These are phyloP conservation scores for Globisporangium cystogenes DNA, from an alignment of 352 stramenopile species.

Conservation along the genomic window DNA sequence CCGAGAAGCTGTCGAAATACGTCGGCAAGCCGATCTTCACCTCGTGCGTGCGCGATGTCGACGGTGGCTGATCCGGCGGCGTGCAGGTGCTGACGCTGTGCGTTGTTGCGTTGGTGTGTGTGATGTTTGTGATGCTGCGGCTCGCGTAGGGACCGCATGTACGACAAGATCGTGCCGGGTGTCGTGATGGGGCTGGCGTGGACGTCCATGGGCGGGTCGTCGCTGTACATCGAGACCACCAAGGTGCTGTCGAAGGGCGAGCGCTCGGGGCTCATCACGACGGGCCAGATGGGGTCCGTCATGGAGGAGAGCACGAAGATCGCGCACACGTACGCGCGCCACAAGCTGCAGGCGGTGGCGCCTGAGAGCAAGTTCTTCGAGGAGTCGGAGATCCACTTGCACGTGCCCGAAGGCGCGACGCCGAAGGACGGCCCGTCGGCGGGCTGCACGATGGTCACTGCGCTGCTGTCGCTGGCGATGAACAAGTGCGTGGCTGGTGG, in stretches of 20 bases:
- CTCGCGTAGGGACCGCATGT: constrained; percentile 90
- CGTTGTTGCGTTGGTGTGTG: too few relatives aligned
- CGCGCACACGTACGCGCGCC: constrained; percentile 91
- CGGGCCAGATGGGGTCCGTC: constrained; percentile 96
- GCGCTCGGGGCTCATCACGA: constrained; percentile 69
- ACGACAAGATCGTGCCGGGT: constrained; percentile 90
- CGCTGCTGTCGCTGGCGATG: constrained; percentile 94
- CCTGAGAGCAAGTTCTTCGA: constrained; percentile 94
- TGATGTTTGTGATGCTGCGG: constrained; percentile 3
- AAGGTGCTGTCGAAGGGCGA: constrained; percentile 65
- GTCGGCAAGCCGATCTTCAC: constrained; percentile 98
- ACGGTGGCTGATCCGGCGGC: too few relatives aligned
- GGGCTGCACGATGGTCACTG: constrained; percentile 97
- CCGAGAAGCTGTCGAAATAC: constrained; percentile 96
- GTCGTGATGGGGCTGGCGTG: constrained; percentile 99
- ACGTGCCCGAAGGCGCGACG: constrained; percentile 98
- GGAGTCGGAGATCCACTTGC: constrained; percentile 94
- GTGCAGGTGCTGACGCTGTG: too few relatives aligned
- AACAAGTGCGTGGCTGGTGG: constrained; percentile 87
- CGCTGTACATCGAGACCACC: constrained; percentile 98
- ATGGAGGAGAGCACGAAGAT: constrained; percentile 99
- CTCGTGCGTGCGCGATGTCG: constrained; percentile 51
- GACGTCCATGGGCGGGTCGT: constrained; percentile 97
- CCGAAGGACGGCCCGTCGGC: constrained; percentile 98
- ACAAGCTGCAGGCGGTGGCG: constrained; percentile 65